Conservation (phyloP, 768 basidiomycete species). For the Baorangia bicolor region DNA sequence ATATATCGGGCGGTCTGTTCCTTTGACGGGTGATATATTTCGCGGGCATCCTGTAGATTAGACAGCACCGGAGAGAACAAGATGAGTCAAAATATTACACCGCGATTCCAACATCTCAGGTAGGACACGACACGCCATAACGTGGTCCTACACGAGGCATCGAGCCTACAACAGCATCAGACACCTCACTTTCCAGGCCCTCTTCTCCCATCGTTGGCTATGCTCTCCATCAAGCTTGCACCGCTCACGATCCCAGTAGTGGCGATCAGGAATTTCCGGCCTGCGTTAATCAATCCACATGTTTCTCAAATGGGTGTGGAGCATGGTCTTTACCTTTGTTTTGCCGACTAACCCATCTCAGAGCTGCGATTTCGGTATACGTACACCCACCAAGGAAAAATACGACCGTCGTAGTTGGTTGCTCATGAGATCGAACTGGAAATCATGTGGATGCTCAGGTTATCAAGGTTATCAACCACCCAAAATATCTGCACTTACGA, state of each 20-base stretch:
- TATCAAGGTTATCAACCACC: not conserved
- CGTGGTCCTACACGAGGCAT: not conserved
- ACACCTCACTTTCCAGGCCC: slow-evolving; percentile 38
- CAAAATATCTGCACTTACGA: slow-evolving; percentile 31
- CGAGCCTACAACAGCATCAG: slow-evolving; percentile 25
- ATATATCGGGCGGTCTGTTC: not conserved
- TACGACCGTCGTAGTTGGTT: slow-evolving; percentile 80
- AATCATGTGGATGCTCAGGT: not conserved
- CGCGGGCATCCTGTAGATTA: slow-evolving; percentile 11
- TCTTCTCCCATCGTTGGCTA: slow-evolving; percentile 45
- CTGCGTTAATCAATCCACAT: slow-evolving; percentile 39
- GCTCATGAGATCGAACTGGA: slow-evolving; percentile 52
- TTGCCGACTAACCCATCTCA: slow-evolving; percentile 89
- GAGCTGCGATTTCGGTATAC: slow-evolving; percentile 93
- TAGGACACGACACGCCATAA: slow-evolving; percentile 10
- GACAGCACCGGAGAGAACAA: slow-evolving; percentile 6
- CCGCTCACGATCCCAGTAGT: slow-evolving; percentile 92
- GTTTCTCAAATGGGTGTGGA: not conserved
- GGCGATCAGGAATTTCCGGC: slow-evolving; percentile 84
- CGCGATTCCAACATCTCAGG: slow-evolving; percentile 10
- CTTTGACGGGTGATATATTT: not conserved
- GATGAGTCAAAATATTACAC: slow-evolving; percentile 16
- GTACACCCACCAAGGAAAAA: slow-evolving; percentile 98
- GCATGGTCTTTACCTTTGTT: slow-evolving; percentile 59
- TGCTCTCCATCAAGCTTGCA: slow-evolving; percentile 63